Evolutionary conservation across 2,329 filamentous ascomycete genomes (phyloP).

Genomic region (Teratosphaeria pseudoeucalypti): DNA sequence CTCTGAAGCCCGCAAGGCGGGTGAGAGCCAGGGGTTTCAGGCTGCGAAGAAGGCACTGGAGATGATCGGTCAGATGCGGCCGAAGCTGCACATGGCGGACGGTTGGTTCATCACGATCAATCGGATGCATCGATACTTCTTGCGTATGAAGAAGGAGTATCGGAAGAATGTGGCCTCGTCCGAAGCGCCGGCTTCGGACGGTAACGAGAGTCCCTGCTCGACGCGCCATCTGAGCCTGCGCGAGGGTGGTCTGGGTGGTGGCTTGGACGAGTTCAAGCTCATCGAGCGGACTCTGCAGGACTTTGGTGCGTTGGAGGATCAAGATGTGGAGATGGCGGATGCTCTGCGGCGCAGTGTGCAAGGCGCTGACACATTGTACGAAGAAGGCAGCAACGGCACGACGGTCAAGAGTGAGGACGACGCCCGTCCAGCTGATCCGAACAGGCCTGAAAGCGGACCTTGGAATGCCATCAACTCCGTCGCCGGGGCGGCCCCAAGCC

Average conservation of each 20-base stretch:
- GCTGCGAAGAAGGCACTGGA: slow-evolving; percentile 41
- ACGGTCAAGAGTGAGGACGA: slow-evolving; percentile 25
- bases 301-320: slow-evolving; percentile 26
- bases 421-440: slow-evolving; percentile 10
- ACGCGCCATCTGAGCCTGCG: slow-evolving; percentile 19
- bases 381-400: slow-evolving; percentile 19
- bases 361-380: slow-evolving; percentile 17
- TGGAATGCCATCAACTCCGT: slow-evolving; percentile 32
- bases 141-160: slow-evolving; percentile 42
- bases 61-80: slow-evolving; percentile 43
- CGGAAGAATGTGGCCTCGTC: slow-evolving; percentile 22
- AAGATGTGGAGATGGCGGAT: slow-evolving; percentile 29
- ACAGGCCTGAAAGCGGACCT: slow-evolving; percentile 20
- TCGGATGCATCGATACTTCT: slow-evolving; percentile 45
- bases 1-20: slow-evolving; percentile 7
- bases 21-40: slow-evolving; percentile 26
- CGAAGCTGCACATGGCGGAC: slow-evolving; percentile 46
- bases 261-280: slow-evolving; percentile 45
- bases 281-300: slow-evolving; percentile 28
- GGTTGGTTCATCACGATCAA: slow-evolving; percentile 46
- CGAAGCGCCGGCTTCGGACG: slow-evolving; percentile 18
- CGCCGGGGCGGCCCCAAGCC: slow-evolving; percentile 16
- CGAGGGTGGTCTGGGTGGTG: slow-evolving; percentile 36
- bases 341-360: slow-evolving; percentile 8
- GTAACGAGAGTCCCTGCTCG: slow-evolving; percentile 17